These are phyloP conservation scores for Cyanidium caldarium DNA, from an alignment of 23 red algal genomes.

Conservation along the genomic window DNA sequence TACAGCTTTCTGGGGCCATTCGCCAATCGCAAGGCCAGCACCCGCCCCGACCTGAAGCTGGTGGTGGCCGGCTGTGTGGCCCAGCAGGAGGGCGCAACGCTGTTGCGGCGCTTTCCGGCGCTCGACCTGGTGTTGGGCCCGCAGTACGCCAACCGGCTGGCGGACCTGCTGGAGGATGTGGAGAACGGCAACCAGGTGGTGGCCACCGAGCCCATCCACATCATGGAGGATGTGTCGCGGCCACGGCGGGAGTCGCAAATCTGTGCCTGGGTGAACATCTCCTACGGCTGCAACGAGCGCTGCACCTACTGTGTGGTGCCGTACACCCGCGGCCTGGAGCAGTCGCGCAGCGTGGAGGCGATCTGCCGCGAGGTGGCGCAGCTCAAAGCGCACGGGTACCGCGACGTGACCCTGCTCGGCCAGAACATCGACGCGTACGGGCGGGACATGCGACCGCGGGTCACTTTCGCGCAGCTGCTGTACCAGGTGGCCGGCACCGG, in stretches of 20 bases:
- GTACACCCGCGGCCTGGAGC: slow-evolving; percentile 57
- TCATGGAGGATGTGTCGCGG: slow-evolving; percentile 75
- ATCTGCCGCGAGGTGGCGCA: slow-evolving; percentile 55
- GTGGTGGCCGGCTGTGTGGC: slow-evolving; percentile 91
- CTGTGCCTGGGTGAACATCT: slow-evolving; percentile 84
- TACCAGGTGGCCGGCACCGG: slow-evolving; percentile 45
- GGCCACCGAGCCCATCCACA: slow-evolving; percentile 80
- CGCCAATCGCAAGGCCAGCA: slow-evolving; percentile 32
- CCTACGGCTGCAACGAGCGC: slow-evolving; percentile 82
- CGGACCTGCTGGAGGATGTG: slow-evolving; percentile 69
- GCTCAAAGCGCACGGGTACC: slow-evolving; percentile 33
- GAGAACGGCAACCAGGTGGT: slow-evolving; percentile 68
- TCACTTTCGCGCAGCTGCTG: slow-evolving; percentile 50
- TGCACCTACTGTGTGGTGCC: slow-evolving; percentile 73
- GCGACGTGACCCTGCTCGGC: slow-evolving; percentile 67
- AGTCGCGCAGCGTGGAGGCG: slow-evolving; percentile 46
- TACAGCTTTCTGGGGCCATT: slow-evolving; percentile 61
- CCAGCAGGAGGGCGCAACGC: slow-evolving; percentile 81
- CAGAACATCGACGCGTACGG: slow-evolving; percentile 97
- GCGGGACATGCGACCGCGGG: slow-evolving; percentile 54
- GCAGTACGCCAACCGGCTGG: slow-evolving; percentile 77
- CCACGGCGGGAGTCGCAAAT: slow-evolving; percentile 40
- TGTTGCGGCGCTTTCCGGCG: slow-evolving; percentile 82
- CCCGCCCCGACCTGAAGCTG: slow-evolving; percentile 41
- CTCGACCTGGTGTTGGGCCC: slow-evolving; percentile 89